Percentiles rank a stretch among this genome's conserved stretches.
Evolutionary conservation across 2,329 filamentous ascomycete genomes (phyloP).

Genomic region (Hypoxylon sp.): DNA sequence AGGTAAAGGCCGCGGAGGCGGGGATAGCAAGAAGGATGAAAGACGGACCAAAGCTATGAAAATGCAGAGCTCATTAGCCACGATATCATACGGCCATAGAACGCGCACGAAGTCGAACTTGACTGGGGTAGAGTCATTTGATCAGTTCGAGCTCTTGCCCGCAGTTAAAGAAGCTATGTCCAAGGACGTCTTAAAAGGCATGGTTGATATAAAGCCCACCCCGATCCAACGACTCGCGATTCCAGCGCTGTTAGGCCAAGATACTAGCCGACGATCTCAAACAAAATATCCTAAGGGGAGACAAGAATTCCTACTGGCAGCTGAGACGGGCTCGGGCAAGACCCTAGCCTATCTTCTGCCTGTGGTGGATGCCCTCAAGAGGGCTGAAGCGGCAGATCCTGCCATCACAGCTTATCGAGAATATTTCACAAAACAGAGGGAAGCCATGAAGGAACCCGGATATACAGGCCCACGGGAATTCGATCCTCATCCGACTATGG

Average conservation of each 20-base stretch:
- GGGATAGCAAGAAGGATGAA: slow-evolving; percentile 59
- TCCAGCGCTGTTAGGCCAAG: slow-evolving; percentile 79
- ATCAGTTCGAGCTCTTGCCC: slow-evolving; percentile 83
- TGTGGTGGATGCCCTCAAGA: slow-evolving; percentile 86
- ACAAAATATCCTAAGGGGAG: slow-evolving; percentile 55
- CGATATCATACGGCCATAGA: slow-evolving; percentile 81
- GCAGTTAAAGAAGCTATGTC: slow-evolving; percentile 78
- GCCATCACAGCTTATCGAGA: slow-evolving; percentile 71
- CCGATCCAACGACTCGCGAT: slow-evolving; percentile 92
- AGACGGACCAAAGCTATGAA: slow-evolving; percentile 85
- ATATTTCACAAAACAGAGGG: slow-evolving; percentile 69
- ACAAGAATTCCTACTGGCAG: slow-evolving; percentile 83
- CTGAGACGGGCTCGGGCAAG: slow-evolving; percentile 97
- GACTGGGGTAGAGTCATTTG: slow-evolving; percentile 81
- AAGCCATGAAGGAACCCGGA: slow-evolving; percentile 67
- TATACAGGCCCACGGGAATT: slow-evolving; percentile 76
- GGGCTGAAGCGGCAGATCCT: slow-evolving; percentile 74
- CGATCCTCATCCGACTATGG: slow-evolving; percentile 80
- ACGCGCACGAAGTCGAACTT: slow-evolving; percentile 58
- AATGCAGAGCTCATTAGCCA: slow-evolving; percentile 87
- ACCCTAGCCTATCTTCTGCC: slow-evolving; percentile 94
- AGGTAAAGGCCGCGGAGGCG: slow-evolving; percentile 36
- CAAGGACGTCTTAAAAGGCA: slow-evolving; percentile 79
- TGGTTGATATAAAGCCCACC: slow-evolving; percentile 84
- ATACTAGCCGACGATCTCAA: slow-evolving; percentile 57